Conservation (phyloP, 148 eudicot species). For the Chenopodium berlandieri region DNA sequence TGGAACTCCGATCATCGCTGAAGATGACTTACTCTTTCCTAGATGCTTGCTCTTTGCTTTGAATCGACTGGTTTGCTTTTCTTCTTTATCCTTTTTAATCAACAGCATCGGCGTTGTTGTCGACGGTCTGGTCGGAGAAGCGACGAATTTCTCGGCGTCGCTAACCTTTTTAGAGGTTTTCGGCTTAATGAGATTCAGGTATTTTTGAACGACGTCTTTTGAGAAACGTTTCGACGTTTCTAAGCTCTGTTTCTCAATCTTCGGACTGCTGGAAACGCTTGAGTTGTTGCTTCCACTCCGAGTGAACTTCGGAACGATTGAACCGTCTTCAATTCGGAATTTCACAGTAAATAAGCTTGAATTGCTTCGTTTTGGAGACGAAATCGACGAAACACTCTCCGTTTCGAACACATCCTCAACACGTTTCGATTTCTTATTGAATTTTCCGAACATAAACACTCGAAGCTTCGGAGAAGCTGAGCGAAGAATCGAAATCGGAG, state of each 20-base stretch:
- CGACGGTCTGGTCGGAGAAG: conserved; percentile 22
- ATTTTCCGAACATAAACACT: conserved; percentile 38
- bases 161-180: conserved; percentile 24
- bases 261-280: conserved; percentile 7
- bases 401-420: conserved; percentile 26
- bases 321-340: conserved; percentile 36
- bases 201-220: conserved; percentile 31
- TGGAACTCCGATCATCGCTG: conserved; percentile 27
- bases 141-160: background rate
- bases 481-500: conserved; percentile 39
- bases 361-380: conserved; percentile 15
- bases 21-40: conserved; percentile 47
- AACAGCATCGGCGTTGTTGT: conserved; percentile 20
- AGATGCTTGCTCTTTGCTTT: conserved; percentile 24
- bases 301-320: conserved; percentile 29
- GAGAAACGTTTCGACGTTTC: conserved; percentile 35
- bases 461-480: conserved; percentile 39
- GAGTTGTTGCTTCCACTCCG: conserved; percentile 19
- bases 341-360: conserved; percentile 32
- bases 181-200: conserved; percentile 31
- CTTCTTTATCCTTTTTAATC: conserved; percentile 9
- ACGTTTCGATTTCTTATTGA: conserved; percentile 22
- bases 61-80: conserved; percentile 16
- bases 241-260: conserved; percentile 5
- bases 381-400: conserved; percentile 14